Base-by-base conservation (phyloP, 1,284 basidiomycete genomes). In the Trametes pubescens region DNA sequence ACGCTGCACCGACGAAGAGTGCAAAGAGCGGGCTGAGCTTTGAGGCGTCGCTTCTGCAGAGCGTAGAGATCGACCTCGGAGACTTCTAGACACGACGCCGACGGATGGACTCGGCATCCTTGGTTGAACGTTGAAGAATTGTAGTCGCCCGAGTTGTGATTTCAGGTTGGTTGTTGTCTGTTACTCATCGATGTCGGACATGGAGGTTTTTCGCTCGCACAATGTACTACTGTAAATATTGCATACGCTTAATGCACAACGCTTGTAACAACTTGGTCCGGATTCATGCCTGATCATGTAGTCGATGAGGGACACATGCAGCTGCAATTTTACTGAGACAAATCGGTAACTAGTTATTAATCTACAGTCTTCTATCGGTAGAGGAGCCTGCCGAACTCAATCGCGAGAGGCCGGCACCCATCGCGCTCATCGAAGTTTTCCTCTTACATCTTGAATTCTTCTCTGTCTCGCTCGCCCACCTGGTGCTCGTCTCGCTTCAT, bases 21-120 rank as follows among this genome's bases (percentile, higher is more conserved):
- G 84, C 84, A 73, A 67, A 63, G 14, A 48, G 47, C 29, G 49
- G 49, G n/a, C 29, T 51, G 47, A 81, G 82, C 52, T 82, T 89
- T 57, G 85, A 88, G 72, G 79, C 84, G 10, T 79, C 82, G 21
- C 74, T 92, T 47, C 82, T 91, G 67, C 85, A 90, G 59, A 82
- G 82, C 26, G 84, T 93, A 69, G 91, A 93, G 67, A 83, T 93
- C 64, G 91, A 93, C 74, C 79, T 93, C 40, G 91, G 91, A 49
- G 91, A 93, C 76, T 93, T 93, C 76, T 93, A 79, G 34, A 29
- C 29, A 32, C 29, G 29, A 32, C 29, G 29, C 29, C 29, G 29
- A n/a, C 16, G 40, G 40, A 16, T 16, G 14, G 14, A 16, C 6
- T 7, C 14, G 11, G 11, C 11, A 10, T 16, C 14, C 37, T 13